These are phyloP conservation scores for Diutina siamensis DNA, from an alignment of 1,139 yeast species.

Conservation along the genomic window DNA sequence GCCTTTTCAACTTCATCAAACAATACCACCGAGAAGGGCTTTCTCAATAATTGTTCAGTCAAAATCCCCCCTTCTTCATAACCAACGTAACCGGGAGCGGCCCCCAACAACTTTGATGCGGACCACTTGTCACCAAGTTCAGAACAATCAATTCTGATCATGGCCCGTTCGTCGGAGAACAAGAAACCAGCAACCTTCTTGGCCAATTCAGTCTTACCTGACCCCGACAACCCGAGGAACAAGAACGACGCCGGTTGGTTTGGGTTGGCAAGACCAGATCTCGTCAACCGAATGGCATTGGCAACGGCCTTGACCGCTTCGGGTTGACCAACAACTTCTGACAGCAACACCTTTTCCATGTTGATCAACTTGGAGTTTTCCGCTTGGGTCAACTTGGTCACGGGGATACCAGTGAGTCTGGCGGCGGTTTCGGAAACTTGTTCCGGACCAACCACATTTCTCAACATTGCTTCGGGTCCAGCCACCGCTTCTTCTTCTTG, in stretches of 20 bases:
- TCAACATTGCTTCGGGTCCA: slow-evolving; percentile 50
- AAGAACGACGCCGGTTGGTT: slow-evolving; percentile 92
- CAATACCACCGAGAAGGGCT: slow-evolving; percentile 87
- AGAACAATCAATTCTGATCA: slow-evolving; percentile 95
- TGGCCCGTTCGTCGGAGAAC: slow-evolving; percentile 91
- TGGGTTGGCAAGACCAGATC: slow-evolving; percentile 96
- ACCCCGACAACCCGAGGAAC: slow-evolving; percentile 91
- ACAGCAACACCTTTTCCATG: slow-evolving; percentile 81
- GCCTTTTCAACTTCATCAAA: slow-evolving; percentile 98
- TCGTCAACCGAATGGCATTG: slow-evolving; percentile 81
- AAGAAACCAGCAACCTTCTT: slow-evolving; percentile 92
- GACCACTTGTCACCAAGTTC: slow-evolving; percentile 94
- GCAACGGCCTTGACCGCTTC: slow-evolving; percentile 96
- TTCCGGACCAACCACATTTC: slow-evolving; percentile 85
- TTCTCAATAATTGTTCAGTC: slow-evolving; percentile 82
- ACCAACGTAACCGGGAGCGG: slow-evolving; percentile 98
- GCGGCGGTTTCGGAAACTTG: slow-evolving; percentile 97
- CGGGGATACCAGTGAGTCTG: slow-evolving; percentile 96
- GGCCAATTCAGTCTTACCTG: slow-evolving; percentile 97
- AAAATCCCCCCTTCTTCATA: slow-evolving; percentile 96
- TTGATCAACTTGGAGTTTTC: slow-evolving; percentile 87
- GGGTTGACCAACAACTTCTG: slow-evolving; percentile 87
- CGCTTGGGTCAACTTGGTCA: slow-evolving; percentile 87
- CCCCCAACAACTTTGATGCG: slow-evolving; percentile 87
- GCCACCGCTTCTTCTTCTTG: slow-evolving; percentile 49